Percentiles rank a stretch among this genome's conserved stretches.
phyloP scores from a whole-genome alignment of 257 asterid species.

The Marsdenia floribunda region DNA sequence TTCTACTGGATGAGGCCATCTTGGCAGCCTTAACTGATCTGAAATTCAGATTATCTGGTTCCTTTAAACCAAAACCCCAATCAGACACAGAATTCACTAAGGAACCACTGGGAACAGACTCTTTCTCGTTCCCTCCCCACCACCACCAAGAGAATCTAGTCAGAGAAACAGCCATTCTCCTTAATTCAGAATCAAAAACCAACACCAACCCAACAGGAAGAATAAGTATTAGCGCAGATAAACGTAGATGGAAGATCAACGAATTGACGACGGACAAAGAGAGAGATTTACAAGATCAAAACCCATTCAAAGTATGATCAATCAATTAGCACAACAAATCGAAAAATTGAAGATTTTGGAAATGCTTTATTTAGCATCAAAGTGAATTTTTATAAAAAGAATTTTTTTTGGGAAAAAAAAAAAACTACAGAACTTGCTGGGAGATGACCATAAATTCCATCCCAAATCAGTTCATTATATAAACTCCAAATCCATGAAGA shows the following conservation, averaged over 20 bases:
- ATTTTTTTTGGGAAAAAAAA: neutral
- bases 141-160: slow-evolving; percentile 67
- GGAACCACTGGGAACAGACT: slow-evolving; percentile 55
- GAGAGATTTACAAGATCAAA: neutral
- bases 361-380: neutral
- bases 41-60: slow-evolving; percentile 54
- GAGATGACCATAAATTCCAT: neutral
- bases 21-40: slow-evolving; percentile 44
- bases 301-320: slow-evolving; percentile 5
- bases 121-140: slow-evolving; percentile 77
- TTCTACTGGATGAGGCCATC: slow-evolving; percentile 47
- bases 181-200: neutral
- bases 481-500: neutral
- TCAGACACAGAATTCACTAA: slow-evolving; percentile 60
- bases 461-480: neutral
- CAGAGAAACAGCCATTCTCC: slow-evolving; percentile 40
- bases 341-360: slow-evolving; percentile 10
- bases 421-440: neutral
- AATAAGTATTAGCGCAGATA: slow-evolving; percentile 18
- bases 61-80: slow-evolving; percentile 77
- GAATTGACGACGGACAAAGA: slow-evolving; percentile 6
- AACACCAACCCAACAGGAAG: neutral
- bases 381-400: neutral
- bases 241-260: neutral
- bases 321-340: slow-evolving; percentile 1